Evolutionary conservation across 78 protist species (phyloP), one percentile per base, ranked within the genome.

Genomic region (Cavenderia fasciculata): DNA sequence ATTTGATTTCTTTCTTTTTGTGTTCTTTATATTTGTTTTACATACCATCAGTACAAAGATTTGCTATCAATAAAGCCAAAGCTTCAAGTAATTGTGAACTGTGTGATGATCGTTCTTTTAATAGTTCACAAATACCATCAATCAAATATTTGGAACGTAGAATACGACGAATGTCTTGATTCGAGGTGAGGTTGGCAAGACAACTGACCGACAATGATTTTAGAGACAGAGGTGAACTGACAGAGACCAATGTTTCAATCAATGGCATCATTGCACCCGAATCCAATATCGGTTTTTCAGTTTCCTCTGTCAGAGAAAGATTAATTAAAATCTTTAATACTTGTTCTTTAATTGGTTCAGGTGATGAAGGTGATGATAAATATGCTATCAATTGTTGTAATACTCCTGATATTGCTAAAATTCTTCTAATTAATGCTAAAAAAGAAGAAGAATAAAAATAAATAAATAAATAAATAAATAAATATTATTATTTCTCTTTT

Each of bases 221-320:
- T 21, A 82, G 29, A 1, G 47, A 51, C 0, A 56, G 4, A 1
- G 88, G 47, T 33, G 74, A 77, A 19, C 71, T 54, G 2, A 82
- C 59, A 0, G 78, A 68, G 10, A 41, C 89, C 0, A 68, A 75
- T 41, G 59, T 68, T 40, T 82, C 89, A 44, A 82, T 59, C 31
- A 82, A 49, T 19, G 89, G 89, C 77, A 68, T 82, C 4, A 82
- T 82, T 5, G 89, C 89, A 43, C 89, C 89, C 1, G 59, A 36
- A 8, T 23, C 68, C 21, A 82, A 31, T 36, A 82, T 82, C 0
- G 89, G 78, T 29, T 51, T 52, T 56, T 82, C 89, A 16, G 89
- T 68, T n/a, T 82, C 89, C 52, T 82, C 89, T 0, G 89, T 82
- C 44, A 82, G 56, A 19, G 89, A 82, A 27, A 82, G 25, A 44